Percentiles rank a stretch among this genome's conserved stretches.
Evolutionary conservation across 169 alveolate species (phyloP).

Genomic region (Perkinsus olseni): DNA sequence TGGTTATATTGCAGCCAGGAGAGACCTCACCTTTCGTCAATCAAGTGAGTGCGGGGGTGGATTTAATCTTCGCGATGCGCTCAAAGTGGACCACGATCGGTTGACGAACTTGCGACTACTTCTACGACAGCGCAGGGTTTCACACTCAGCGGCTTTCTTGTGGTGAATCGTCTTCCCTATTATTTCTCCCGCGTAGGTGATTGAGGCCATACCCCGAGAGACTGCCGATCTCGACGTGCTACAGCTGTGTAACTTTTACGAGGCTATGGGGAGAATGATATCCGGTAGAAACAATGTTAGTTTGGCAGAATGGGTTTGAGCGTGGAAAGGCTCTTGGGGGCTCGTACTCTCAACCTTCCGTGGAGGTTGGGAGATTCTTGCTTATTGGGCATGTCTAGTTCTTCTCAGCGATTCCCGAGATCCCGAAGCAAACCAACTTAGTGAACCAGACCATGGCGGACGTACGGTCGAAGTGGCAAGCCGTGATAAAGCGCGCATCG

Average conservation of each 20-base stretch:
- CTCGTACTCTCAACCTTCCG: no score
- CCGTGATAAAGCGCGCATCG: not conserved
- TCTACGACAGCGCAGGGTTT: no score
- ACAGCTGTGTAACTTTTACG: not conserved
- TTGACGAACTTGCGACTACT: no score
- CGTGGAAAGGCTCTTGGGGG: no score
- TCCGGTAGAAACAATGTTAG: not conserved
- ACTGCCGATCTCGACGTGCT: not conserved
- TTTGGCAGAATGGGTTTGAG: no score
- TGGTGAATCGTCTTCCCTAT: no score
- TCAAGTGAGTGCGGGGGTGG: conserved; percentile 34
- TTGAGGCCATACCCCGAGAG: not conserved
- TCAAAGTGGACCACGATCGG: no score
- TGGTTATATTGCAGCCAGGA: conserved; percentile 57
- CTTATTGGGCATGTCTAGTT: no score
- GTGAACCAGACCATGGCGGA: not conserved
- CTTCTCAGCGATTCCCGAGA: not conserved
- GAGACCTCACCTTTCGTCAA: conserved; percentile 36
- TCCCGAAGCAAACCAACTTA: not conserved
- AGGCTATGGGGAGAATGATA: not conserved
- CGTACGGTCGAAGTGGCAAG: not conserved
- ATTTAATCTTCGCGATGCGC: not conserved
- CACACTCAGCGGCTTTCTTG: no score
- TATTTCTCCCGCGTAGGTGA: not conserved
- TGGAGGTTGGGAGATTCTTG: no score